phyloP scores from a whole-genome alignment of 2,329 filamentous ascomycete species.

The Aspergillus pseudotamarii region DNA sequence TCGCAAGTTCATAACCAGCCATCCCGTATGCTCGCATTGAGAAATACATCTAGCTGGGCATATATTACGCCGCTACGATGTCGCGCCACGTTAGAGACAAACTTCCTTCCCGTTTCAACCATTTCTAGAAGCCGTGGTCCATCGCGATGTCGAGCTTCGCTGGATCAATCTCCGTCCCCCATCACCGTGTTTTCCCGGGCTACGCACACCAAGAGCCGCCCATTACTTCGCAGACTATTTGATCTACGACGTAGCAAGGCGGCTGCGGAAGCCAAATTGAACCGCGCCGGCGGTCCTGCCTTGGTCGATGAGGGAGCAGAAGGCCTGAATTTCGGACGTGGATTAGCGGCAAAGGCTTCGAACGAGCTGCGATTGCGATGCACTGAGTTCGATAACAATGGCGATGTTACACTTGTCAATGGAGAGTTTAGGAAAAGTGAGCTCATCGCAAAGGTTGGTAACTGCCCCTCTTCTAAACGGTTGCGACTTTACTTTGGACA shows the following conservation, averaged over 20 bases:
- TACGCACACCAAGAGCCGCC: slow-evolving; percentile 35
- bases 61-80: slow-evolving; percentile 22
- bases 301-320: slow-evolving; percentile 63
- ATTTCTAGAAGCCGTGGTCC: slow-evolving; percentile 13
- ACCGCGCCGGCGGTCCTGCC: slow-evolving; percentile 60
- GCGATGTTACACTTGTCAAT: slow-evolving; percentile 88
- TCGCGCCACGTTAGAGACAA: slow-evolving; percentile 32
- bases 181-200: slow-evolving; percentile 26
- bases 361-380: slow-evolving; percentile 86
- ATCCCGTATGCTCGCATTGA: slow-evolving; percentile 21
- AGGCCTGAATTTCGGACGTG: slow-evolving; percentile 69
- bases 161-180: slow-evolving; percentile 11
- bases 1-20: slow-evolving; percentile 15
- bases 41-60: slow-evolving; percentile 26
- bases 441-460: slow-evolving; percentile 82
- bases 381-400: slow-evolving; percentile 91
- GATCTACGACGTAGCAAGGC: slow-evolving; percentile 37
- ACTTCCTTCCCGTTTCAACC: slow-evolving; percentile 29
- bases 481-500: neutral
- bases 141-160: slow-evolving; percentile 18
- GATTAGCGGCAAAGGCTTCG: slow-evolving; percentile 73
- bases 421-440: slow-evolving; percentile 98
- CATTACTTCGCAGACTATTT: slow-evolving; percentile 41
- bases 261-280: slow-evolving; percentile 42
- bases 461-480: neutral